Percentiles rank a stretch among this genome's conserved stretches.
These are phyloP conservation scores for Sordariomycetes sp. DNA, from an alignment of 2,329 filamentous ascomycete species.

Conservation along the genomic window DNA sequence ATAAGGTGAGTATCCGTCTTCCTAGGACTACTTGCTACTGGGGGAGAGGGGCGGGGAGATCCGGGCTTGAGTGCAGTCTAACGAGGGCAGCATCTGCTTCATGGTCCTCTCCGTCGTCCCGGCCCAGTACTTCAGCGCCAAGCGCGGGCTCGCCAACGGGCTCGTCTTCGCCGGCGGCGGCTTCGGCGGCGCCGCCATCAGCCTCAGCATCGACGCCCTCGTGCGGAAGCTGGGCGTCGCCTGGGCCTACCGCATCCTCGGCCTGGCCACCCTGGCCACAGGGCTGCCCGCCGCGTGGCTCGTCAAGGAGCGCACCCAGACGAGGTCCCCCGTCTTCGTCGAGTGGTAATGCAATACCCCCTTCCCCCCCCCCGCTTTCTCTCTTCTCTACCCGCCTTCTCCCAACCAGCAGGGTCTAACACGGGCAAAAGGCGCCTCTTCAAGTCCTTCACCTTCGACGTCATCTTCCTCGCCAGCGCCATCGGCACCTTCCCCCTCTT, in stretches of 20 bases:
- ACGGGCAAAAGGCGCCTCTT: slow-evolving; percentile 32
- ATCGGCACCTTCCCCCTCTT: slow-evolving; percentile 50
- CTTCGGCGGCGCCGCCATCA: slow-evolving; percentile 42
- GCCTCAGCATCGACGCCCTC: slow-evolving; percentile 35
- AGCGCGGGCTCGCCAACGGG: slow-evolving; percentile 44
- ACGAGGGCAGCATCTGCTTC: slow-evolving; percentile 20
- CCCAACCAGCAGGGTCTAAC: too few relatives aligned
- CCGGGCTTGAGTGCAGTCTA: background rate
- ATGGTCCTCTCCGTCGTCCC: slow-evolving; percentile 36
- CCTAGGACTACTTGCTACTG: background rate
- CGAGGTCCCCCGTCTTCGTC: slow-evolving; percentile 26
- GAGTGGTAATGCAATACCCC: slow-evolving; percentile 29
- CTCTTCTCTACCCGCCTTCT: too few relatives aligned
- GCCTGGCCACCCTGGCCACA: slow-evolving; percentile 38
- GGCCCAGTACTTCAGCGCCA: slow-evolving; percentile 43
- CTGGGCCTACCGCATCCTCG: slow-evolving; percentile 43
- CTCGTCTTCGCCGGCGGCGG: slow-evolving; percentile 43
- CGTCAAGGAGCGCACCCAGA: slow-evolving; percentile 32
- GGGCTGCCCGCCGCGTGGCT: slow-evolving; percentile 45
- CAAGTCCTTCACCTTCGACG: slow-evolving; percentile 35
- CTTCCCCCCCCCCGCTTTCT: background rate
- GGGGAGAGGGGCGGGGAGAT: background rate
- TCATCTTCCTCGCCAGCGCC: slow-evolving; percentile 41
- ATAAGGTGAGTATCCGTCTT: slow-evolving; percentile 7
- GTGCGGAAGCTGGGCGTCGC: slow-evolving; percentile 31